Base-by-base conservation (phyloP, 805 yeast genomes). In the Suhomyces xylopsoci region DNA sequence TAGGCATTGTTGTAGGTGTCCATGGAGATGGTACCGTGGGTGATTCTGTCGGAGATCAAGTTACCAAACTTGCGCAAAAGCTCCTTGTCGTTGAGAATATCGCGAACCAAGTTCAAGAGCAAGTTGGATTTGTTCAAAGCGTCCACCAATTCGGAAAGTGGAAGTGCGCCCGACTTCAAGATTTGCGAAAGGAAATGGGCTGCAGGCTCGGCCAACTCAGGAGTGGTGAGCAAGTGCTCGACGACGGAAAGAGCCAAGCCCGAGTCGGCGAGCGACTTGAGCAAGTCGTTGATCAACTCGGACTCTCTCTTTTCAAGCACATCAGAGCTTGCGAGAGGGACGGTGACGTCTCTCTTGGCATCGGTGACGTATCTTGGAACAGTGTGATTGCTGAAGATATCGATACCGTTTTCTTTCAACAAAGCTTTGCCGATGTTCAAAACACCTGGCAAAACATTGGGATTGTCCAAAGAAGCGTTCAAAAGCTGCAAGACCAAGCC, bases 141-240 rank as follows among this genome's bases (percentile, higher is more conserved):
- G 12, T 40, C 54, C 15, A 62, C 49, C 38, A 66, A 51, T 15
- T 64, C 62, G 25, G 55, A 24, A 28, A 63, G 48, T 7, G 66
- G 52, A 36, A 65, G 54, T 2, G 69, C 67, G 25, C 58, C 58
- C 5, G 70, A 64, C 43, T 57, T 56, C 47, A 65, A 51, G 46
- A 66, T 59, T 17, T 53, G 55, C 17, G 54, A 50, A 52, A 65
- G 56, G 45, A 65, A 64, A 49, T 63, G 62, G 14, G 70, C 68
- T 26, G 62, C 54, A 10, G 70, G 70, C n/a, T 51, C 58, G 28
- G 68, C 61, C 46, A 66, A 58, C 20, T 62, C 63, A 7, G 69
- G 69, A 15, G 59, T 59, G 30, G 68, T 65, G 42, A 66, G 51
- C 40, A 66, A 57, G 54, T 62, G 58, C 49, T 62, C 62, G 38